Conservation (phyloP, 805 yeast species). For the Starmerella bombicola region DNA sequence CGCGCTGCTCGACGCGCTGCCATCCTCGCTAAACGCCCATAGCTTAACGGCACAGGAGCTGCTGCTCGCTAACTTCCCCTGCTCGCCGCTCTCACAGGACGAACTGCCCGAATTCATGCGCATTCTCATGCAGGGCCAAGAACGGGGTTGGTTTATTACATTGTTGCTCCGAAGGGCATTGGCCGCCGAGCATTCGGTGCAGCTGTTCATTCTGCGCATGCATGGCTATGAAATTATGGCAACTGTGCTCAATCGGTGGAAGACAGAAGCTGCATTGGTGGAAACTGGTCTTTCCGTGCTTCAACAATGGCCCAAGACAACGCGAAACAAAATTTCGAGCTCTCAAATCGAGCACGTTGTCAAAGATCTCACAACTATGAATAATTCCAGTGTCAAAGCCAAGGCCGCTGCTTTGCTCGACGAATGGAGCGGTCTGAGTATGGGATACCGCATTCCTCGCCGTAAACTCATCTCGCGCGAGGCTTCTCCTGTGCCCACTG, state of each 20-base stretch:
- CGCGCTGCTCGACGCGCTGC: constrained; percentile 16
- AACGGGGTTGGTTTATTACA: constrained; percentile 38
- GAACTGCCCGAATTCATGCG: constrained; percentile 74
- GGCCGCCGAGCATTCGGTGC: constrained; percentile 40
- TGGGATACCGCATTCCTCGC: constrained; percentile 80
- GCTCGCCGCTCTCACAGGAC: constrained; percentile 38
- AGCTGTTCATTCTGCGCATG: constrained; percentile 51
- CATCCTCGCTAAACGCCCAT: constrained; percentile 7
- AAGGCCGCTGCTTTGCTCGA: constrained; percentile 39
- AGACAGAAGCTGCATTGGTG: constrained; percentile 34
- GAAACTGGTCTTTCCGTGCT: constrained; percentile 46
- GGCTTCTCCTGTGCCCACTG: not conserved
- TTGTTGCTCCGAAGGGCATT: constrained; percentile 59
- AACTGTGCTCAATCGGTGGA: constrained; percentile 38
- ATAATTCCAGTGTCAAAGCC: constrained; percentile 22
- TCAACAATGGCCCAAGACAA: constrained; percentile 52
- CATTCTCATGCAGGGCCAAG: constrained; percentile 49
- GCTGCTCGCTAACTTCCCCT: constrained; percentile 34
- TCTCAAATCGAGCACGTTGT: constrained; percentile 61
- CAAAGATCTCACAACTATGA: constrained; percentile 29
- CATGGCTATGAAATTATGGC: constrained; percentile 81
- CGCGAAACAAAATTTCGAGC: constrained; percentile 62
- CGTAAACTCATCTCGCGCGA: constrained; percentile 24
- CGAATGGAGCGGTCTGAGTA: constrained; percentile 61
- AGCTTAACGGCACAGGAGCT: not conserved